A percentile compares a stretch with the other conserved stretches of the same genome.
Conservation (phyloP, 208 protist genomes). For the Kentomonas sorsogonicus region DNA sequence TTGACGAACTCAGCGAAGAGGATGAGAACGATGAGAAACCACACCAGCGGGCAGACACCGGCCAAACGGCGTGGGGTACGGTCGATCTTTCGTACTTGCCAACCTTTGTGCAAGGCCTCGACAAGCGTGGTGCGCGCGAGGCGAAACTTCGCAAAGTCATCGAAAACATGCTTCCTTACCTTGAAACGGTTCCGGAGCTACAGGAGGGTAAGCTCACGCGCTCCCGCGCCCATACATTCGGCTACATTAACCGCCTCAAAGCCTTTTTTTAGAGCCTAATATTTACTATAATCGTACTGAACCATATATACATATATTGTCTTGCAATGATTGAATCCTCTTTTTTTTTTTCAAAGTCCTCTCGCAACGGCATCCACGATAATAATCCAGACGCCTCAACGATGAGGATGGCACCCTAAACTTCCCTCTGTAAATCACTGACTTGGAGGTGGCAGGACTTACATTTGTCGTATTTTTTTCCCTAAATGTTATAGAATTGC, state of each 20-base stretch:
- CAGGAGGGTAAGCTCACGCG: slow-evolving; percentile 50
- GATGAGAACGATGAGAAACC: slow-evolving; percentile 14
- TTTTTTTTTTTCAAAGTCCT: too few relatives aligned
- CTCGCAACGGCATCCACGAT: too few relatives aligned
- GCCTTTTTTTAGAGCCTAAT: slow-evolving; percentile 21
- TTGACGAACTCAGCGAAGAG: slow-evolving; percentile 54
- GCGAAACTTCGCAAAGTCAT: slow-evolving; percentile 41
- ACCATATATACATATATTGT: slow-evolving; percentile 10
- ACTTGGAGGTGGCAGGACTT: too few relatives aligned
- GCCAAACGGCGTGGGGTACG: slow-evolving; percentile 56
- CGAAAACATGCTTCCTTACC: slow-evolving; percentile 43
- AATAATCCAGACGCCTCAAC: too few relatives aligned
- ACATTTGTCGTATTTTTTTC: too few relatives aligned
- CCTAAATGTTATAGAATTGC: too few relatives aligned
- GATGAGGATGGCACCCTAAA: too few relatives aligned
- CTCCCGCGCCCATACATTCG: slow-evolving; percentile 55
- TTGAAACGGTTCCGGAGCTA: slow-evolving; percentile 28
- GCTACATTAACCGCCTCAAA: slow-evolving; percentile 78
- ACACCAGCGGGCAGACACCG: slow-evolving; percentile 1
- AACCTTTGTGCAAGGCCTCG: slow-evolving; percentile 53
- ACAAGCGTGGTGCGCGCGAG: slow-evolving; percentile 62
- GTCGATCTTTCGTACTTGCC: slow-evolving; percentile 52
- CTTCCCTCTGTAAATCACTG: too few relatives aligned
- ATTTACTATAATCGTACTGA: too few relatives aligned
- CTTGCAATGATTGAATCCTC: too few relatives aligned